These are phyloP conservation scores for Passalora sequoiae DNA, from an alignment of 2,329 filamentous ascomycete genomes.

Conservation along the genomic window DNA sequence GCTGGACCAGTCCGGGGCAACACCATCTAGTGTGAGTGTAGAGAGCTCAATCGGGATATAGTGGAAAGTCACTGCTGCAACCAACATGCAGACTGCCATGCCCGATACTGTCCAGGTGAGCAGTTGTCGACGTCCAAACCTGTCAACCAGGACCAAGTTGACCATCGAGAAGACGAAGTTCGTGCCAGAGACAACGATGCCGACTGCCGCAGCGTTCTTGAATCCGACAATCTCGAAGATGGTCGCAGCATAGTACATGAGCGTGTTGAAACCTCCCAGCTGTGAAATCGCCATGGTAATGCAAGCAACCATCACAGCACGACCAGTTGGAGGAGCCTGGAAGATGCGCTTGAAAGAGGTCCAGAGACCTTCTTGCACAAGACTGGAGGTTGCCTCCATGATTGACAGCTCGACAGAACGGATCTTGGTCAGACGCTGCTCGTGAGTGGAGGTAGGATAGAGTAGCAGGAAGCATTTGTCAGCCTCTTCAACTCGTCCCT, in stretches of 20 bases:
- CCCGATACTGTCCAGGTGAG: constrained; percentile 43
- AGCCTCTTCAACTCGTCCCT: constrained; percentile 40
- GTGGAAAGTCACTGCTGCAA: constrained; percentile 44
- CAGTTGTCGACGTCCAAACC: constrained; percentile 43
- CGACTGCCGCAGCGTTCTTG: constrained; percentile 46
- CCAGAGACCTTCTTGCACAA: constrained; percentile 40
- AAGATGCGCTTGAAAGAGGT: constrained; percentile 45
- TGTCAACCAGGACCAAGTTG: constrained; percentile 46
- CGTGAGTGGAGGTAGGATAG: constrained; percentile 40
- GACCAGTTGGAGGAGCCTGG: constrained; percentile 40
- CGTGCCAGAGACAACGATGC: constrained; percentile 42
- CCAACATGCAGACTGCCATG: constrained; percentile 42
- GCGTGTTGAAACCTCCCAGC: constrained; percentile 44
- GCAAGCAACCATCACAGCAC: constrained; percentile 45
- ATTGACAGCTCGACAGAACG: constrained; percentile 39
- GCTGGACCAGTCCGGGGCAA: constrained; percentile 33
- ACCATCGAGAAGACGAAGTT: constrained; percentile 50
- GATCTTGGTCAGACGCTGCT: constrained; percentile 45
- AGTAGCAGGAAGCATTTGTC: constrained; percentile 37
- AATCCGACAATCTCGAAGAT: constrained; percentile 48
- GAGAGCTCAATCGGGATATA: constrained; percentile 45
- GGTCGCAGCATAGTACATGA: constrained; percentile 41
- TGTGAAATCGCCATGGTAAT: constrained; percentile 52
- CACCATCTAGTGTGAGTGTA: constrained; percentile 37
- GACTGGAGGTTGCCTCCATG: constrained; percentile 39